A percentile compares a stretch with the other conserved stretches of the same genome.
These are phyloP conservation scores for Chloromonas sp. DNA, from an alignment of 163 green algal genomes.

Conservation along the genomic window DNA sequence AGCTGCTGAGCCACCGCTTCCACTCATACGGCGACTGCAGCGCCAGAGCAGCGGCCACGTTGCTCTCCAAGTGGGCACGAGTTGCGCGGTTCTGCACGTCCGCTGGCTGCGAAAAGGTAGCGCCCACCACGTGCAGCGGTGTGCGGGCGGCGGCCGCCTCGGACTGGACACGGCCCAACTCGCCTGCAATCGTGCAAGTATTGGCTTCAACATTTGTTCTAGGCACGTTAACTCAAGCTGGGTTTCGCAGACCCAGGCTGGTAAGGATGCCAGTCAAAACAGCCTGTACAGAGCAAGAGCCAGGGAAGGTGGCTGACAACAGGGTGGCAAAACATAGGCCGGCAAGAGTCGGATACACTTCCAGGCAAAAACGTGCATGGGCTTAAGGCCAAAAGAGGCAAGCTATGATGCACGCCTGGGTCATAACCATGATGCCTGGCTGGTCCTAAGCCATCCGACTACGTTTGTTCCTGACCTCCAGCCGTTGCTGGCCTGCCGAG, in stretches of 20 bases:
- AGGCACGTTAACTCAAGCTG: no score
- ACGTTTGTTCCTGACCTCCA: no score
- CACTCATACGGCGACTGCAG: constrained; percentile 58
- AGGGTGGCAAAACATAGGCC: not conserved
- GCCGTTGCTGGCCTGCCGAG: no score
- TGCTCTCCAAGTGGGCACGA: constrained; percentile 53
- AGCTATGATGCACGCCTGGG: no score
- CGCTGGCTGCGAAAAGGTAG: not conserved
- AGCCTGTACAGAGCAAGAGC: no score
- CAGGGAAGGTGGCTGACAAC: not conserved
- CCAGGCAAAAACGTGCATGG: no score
- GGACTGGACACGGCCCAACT: constrained; percentile 7
- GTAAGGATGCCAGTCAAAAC: no score
- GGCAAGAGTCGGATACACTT: no score
- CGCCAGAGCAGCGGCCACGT: constrained; percentile 51
- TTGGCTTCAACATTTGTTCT: no score
- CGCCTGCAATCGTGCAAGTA: not conserved
- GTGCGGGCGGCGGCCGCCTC: constrained; percentile 2
- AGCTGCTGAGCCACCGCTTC: constrained; percentile 58
- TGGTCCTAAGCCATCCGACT: no score
- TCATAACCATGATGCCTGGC: not conserved
- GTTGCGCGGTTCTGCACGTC: not conserved
- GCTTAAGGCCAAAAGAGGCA: no score
- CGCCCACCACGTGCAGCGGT: not conserved
- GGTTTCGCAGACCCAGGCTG: no score